Evolutionary conservation across 768 basidiomycete genomes (phyloP), one percentile per base, ranked within the genome.

Genomic region (Lactarius hatsudake): DNA sequence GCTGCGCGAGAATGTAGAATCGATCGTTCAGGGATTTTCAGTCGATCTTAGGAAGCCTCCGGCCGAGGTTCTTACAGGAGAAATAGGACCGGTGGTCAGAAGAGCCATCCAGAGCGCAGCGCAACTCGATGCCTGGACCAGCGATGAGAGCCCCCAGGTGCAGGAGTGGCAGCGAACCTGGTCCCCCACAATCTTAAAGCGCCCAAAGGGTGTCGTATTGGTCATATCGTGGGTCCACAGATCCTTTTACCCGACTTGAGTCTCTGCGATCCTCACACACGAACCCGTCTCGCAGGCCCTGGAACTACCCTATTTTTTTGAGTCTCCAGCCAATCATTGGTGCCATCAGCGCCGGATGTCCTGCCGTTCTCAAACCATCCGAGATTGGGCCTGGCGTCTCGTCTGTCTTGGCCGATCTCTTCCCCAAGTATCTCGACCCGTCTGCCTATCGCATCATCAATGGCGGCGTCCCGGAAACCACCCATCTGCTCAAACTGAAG

Each of bases 261-360:
- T 32, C 20, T 56, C 28, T n/a, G 23, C 48, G 10, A 26, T 51
- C 12, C 30, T 43, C 26, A 65, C 54, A 2, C 36, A n/a, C 17
- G 8, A 56, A 17, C 23, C 40, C 23, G 23, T 6, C 61, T 59
- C 32, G 57, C 48, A 66, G 58, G 40, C 68, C 69, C 56, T 64
- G 56, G 57, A 58, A 70, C 30, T 70, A 40, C 58, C 68, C 68
- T 26, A 3, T 71, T n/a, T 28, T 43, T 20, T 58, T 71, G 53
- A 56, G 56, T 18, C 32, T 71, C 34, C 63, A 65, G 30, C 65
- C 69, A 9, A 4, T 71, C 1, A 56, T 69, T 55, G 88, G 88
- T 9, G 93, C 93, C 1, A 83, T 96, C 48, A 88, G 92, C 0
- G 90, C 92, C 2, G 94, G 94, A 7, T 88, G 87, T 71, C 80